Conservation (phyloP, 2,329 filamentous ascomycete genomes). For the Apiospora kogelbergensis region DNA sequence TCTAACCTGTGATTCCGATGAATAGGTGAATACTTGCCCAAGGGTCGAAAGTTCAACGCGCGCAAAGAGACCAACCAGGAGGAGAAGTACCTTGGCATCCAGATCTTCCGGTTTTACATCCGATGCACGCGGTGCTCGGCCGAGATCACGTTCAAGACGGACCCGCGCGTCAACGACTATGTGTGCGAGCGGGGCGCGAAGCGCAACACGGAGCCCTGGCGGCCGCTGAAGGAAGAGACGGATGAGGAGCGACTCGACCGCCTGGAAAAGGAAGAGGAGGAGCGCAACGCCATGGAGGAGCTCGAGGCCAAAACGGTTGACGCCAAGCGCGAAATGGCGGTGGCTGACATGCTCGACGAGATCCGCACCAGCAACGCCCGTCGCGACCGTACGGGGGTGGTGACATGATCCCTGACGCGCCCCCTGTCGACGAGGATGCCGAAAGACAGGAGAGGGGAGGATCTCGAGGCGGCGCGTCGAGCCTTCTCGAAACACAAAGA, state of each 20-base stretch:
- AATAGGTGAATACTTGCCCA: conserved; percentile 75
- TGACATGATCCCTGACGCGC: conserved; percentile 53
- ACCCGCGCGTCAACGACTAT: conserved; percentile 90
- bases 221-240: conserved; percentile 75
- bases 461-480: conserved; percentile 74
- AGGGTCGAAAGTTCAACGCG: conserved; percentile 92
- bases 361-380: conserved; percentile 89
- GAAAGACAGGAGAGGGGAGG: conserved; percentile 72
- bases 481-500: conserved; percentile 71
- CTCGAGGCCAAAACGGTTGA: conserved; percentile 92
- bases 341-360: conserved; percentile 93
- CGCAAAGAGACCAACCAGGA: conserved; percentile 87
- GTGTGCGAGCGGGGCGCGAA: conserved; percentile 76
- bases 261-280: conserved; percentile 74
- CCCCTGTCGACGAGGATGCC: conserved; percentile 58
- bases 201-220: conserved; percentile 92
- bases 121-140: conserved; percentile 82
- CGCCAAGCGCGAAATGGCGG: conserved; percentile 92
- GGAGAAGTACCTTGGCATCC: conserved; percentile 84
- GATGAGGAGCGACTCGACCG: conserved; percentile 85
- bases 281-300: conserved; percentile 91
- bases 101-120: conserved; percentile 89
- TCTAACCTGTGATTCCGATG: neutral
- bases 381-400: conserved; percentile 72
- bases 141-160: conserved; percentile 91